Conservation (phyloP, 2,329 filamentous ascomycete genomes). For the Aspergillus neoniger region DNA sequence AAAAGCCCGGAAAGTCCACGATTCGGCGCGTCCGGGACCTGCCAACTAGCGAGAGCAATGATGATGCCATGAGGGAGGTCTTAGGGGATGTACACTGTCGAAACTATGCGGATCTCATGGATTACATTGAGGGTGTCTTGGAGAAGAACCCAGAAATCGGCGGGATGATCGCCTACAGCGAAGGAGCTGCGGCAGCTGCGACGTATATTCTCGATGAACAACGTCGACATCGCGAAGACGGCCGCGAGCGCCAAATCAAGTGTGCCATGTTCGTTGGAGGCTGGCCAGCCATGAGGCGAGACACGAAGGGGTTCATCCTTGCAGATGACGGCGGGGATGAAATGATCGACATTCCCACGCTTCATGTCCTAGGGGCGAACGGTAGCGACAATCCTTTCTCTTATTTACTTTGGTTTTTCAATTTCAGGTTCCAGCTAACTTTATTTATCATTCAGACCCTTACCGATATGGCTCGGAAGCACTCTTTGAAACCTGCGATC, state of each 20-base stretch:
- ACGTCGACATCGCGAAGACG: slow-evolving; percentile 14
- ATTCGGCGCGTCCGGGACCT: too few relatives aligned
- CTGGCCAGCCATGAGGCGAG: slow-evolving; percentile 20
- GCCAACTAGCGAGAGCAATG: too few relatives aligned
- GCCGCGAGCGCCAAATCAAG: slow-evolving; percentile 23
- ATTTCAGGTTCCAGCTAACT: too few relatives aligned
- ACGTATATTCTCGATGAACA: slow-evolving; percentile 27
- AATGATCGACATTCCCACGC: background rate
- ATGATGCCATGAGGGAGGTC: too few relatives aligned
- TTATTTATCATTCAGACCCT: too few relatives aligned
- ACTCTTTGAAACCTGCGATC: too few relatives aligned
- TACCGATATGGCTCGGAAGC: too few relatives aligned
- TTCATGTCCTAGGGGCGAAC: background rate
- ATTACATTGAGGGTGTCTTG: slow-evolving; percentile 11
- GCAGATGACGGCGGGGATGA: background rate
- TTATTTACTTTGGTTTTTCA: too few relatives aligned
- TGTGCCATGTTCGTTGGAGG: slow-evolving; percentile 27
- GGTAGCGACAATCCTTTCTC: background rate
- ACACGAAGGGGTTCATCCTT: background rate
- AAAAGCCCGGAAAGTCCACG: too few relatives aligned
- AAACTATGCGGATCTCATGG: too few relatives aligned
- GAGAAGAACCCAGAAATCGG: slow-evolving; percentile 25
- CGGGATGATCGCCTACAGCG: slow-evolving; percentile 30
- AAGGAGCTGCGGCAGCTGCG: slow-evolving; percentile 28
- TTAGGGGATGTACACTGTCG: too few relatives aligned